Evolutionary conservation across 371 early-diverging fungal species (phyloP).

Genomic region (Phascolomyces articulosus): DNA sequence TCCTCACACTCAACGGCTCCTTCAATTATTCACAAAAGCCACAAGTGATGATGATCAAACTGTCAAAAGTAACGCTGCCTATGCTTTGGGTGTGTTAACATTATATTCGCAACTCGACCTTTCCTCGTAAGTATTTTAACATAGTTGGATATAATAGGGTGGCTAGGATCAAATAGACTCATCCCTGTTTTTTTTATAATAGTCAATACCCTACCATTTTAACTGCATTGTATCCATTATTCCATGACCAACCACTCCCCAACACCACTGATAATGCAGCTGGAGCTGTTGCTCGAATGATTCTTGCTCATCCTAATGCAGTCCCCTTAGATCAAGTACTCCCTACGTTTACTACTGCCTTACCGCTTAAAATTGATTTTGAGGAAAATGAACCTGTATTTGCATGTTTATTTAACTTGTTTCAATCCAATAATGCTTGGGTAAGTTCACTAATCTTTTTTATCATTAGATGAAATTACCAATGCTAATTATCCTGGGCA

Average conservation of each 20-base stretch:
- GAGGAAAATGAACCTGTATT: constrained; percentile 85
- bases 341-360: constrained; percentile 64
- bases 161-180: no score
- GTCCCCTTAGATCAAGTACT: constrained; percentile 77
- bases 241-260: constrained; percentile 61
- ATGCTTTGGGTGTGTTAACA: constrained; percentile 78
- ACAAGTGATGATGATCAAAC: constrained; percentile 79
- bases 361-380: constrained; percentile 83
- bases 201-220: constrained; percentile 75
- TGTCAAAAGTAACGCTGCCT: constrained; percentile 88
- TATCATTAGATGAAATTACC: background rate
- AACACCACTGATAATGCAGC: constrained; percentile 89
- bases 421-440: constrained; percentile 60
- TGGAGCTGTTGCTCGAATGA: constrained; percentile 85
- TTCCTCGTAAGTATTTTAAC: constrained; percentile 50
- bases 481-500: no score
- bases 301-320: constrained; percentile 68
- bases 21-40: constrained; percentile 68
- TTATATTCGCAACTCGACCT: constrained; percentile 72
- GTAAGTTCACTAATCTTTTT: constrained; percentile 40
- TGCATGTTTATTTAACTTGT: constrained; percentile 66
- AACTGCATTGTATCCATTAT: constrained; percentile 74
- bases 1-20: constrained; percentile 73
- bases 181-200: no score
- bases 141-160: no score